A percentile compares a stretch with the other conserved stretches of the same genome.
Conservation (phyloP, 805 yeast genomes). For the Wickerhamiella parazyma region DNA sequence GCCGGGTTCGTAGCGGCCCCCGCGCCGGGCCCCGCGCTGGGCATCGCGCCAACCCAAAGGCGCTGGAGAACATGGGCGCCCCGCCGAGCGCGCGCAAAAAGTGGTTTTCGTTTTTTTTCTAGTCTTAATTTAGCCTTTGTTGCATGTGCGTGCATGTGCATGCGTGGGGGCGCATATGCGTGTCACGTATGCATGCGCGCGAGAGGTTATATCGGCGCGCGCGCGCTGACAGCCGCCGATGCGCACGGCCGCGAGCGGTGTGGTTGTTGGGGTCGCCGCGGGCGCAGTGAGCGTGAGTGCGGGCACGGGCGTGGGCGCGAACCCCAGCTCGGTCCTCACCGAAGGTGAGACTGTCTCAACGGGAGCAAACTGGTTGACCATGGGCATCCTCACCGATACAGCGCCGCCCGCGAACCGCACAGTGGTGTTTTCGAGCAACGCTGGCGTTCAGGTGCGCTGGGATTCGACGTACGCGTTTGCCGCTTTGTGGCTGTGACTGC, state of each 20-base stretch:
- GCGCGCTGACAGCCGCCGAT: too few relatives aligned
- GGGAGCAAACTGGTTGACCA: background rate
- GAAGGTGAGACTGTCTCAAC: background rate
- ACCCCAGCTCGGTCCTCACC: background rate
- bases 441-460: background rate
- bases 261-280: too few relatives aligned
- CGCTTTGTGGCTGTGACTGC: too few relatives aligned
- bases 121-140: background rate
- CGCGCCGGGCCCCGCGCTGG: background rate
- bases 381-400: background rate
- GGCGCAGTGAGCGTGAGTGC: too few relatives aligned
- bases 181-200: too few relatives aligned
- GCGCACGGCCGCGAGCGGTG: too few relatives aligned
- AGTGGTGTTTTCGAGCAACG: background rate
- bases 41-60: background rate
- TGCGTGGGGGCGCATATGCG: too few relatives aligned
- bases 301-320: too few relatives aligned
- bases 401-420: background rate
- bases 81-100: conserved; percentile 1
- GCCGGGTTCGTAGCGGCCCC: background rate
- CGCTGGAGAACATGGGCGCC: conserved; percentile 1
- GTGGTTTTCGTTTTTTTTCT: conserved; percentile 6
- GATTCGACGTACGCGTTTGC: background rate
- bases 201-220: too few relatives aligned
- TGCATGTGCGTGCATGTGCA: background rate